Evolutionary conservation across 345 rosid genomes (phyloP).

Genomic region (Rubroshorea leprosula): DNA sequence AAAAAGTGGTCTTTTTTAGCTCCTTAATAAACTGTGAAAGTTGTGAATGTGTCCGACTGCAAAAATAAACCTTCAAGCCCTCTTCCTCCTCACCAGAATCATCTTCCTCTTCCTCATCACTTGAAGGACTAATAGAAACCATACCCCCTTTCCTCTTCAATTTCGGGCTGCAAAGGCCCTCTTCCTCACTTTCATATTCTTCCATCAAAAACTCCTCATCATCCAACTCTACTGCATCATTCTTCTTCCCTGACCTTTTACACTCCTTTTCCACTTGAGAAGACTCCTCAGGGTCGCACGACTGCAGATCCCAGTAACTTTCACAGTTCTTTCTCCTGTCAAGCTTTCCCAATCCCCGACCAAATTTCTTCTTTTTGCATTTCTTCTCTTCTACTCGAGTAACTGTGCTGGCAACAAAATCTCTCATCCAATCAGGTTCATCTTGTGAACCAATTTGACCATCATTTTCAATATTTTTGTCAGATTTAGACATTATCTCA

Average conservation of each 20-base stretch:
- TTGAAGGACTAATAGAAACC: constrained; percentile 43
- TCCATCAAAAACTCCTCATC: constrained; percentile 75
- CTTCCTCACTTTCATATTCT: constrained; percentile 80
- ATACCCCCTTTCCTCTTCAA: constrained; percentile 51
- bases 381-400: constrained; percentile 21
- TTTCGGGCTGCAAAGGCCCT: constrained; percentile 26
- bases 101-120: constrained; percentile 51
- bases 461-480: constrained; percentile 12
- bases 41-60: constrained; percentile 94
- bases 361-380: constrained; percentile 24
- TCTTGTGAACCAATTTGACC: constrained; percentile 34
- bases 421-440: constrained; percentile 85
- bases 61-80: constrained; percentile 61
- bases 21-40: constrained; percentile 84
- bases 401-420: constrained; percentile 37
- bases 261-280: constrained; percentile 14
- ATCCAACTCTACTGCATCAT: constrained; percentile 29
- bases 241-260: constrained; percentile 18
- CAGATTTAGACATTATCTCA: constrained; percentile 16
- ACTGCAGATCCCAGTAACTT: constrained; percentile 13
- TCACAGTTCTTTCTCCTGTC: constrained; percentile 25
- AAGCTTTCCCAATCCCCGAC: constrained; percentile 20
- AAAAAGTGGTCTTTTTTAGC: constrained; percentile 66
- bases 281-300: constrained; percentile 21
- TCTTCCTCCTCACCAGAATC: constrained; percentile 31